Percentiles rank a stretch among this genome's conserved stretches.
These are phyloP conservation scores for Huntiella omanensis DNA, from an alignment of 2,329 filamentous ascomycete genomes.

Conservation along the genomic window DNA sequence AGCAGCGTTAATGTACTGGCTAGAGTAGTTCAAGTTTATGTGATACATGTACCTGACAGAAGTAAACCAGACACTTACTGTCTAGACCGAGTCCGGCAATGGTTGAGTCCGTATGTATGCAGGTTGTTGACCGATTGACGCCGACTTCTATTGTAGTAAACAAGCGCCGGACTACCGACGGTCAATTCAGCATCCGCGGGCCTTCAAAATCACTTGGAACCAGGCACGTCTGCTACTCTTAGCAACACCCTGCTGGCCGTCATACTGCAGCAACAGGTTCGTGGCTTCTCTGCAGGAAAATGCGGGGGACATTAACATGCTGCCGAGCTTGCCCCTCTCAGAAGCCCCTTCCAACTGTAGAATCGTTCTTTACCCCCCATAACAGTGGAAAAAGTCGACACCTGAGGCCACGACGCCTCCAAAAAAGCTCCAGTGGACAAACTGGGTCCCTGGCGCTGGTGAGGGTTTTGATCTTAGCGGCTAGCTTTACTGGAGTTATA, in stretches of 20 bases:
- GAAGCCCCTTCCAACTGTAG: no score
- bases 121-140: no score
- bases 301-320: constrained; percentile 11
- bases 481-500: neutral
- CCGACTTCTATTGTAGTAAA: no score
- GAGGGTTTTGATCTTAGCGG: no score
- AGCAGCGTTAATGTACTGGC: no score
- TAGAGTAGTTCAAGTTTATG: no score
- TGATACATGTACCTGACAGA: no score
- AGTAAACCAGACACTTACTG: no score
- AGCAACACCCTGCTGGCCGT: neutral
- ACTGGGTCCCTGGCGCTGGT: neutral
- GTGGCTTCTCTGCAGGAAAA: constrained; percentile 6
- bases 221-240: no score
- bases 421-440: neutral
- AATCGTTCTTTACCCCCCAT: neutral
- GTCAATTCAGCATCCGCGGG: constrained; percentile 1
- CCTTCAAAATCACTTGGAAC: neutral
- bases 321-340: constrained; percentile 1
- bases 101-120: no score
- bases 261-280: neutral
- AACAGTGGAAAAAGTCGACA: constrained; percentile 4
- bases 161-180: neutral
- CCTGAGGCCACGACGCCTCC: constrained; percentile 11
- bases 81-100: no score